These are phyloP conservation scores for Rosa multiflora DNA, from an alignment of 306 rosid species.

Conservation along the genomic window DNA sequence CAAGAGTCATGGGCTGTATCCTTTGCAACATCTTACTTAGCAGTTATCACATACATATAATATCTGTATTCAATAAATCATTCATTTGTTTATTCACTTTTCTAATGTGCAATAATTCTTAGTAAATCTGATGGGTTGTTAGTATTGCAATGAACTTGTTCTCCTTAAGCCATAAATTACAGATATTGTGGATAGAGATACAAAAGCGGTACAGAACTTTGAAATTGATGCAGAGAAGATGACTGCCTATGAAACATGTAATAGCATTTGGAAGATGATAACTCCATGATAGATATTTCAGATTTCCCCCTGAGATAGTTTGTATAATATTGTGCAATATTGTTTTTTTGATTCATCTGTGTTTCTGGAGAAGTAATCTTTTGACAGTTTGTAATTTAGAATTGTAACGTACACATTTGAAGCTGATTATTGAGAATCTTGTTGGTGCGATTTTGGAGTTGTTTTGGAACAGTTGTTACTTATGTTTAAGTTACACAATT, in stretches of 20 bases:
- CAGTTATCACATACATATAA: neutral
- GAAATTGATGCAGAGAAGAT: slow-evolving; percentile 57
- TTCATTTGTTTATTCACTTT: neutral
- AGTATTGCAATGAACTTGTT: slow-evolving; percentile 6
- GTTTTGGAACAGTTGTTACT: neutral
- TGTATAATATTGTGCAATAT: neutral
- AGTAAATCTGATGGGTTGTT: neutral
- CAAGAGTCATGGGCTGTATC: slow-evolving; percentile 88
- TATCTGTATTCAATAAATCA: too few species aligned
- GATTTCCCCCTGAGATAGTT: neutral
- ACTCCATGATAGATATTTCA: slow-evolving; percentile 31
- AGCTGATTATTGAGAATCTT: slow-evolving; percentile 1
- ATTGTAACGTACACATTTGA: neutral
- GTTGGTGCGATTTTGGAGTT: neutral
- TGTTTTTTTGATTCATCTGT: neutral
- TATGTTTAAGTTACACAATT: neutral
- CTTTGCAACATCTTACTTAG: slow-evolving; percentile 29
- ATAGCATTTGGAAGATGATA: slow-evolving; percentile 71
- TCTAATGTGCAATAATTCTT: neutral
- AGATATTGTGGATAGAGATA: slow-evolving; percentile 80
- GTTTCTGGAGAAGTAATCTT: neutral
- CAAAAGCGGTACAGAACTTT: slow-evolving; percentile 49
- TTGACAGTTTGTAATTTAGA: slow-evolving; percentile 1
- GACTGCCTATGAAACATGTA: slow-evolving; percentile 49
- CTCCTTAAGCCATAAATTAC: slow-evolving; percentile 42